A percentile compares a stretch with the other conserved stretches of the same genome.
These are phyloP conservation scores for Ogataea pignaliae DNA, from an alignment of 805 yeast species.

Conservation along the genomic window DNA sequence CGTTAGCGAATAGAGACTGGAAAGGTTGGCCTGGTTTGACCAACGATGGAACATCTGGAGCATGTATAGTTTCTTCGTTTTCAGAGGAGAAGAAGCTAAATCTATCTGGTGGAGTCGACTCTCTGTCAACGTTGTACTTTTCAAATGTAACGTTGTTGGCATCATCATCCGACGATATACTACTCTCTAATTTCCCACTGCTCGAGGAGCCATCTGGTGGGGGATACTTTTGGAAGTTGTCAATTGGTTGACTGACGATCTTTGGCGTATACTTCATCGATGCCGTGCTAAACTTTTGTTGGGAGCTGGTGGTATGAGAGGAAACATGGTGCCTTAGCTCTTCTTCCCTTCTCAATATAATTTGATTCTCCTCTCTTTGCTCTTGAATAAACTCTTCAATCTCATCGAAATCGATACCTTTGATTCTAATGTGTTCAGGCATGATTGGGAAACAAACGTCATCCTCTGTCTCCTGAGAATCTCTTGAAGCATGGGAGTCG, in stretches of 20 bases:
- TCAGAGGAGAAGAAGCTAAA: slow-evolving; percentile 81
- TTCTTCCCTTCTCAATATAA: slow-evolving; percentile 31
- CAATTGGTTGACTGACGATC: slow-evolving; percentile 1
- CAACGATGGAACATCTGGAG: slow-evolving; percentile 79
- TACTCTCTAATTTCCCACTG: slow-evolving; percentile 7
- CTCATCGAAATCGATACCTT: slow-evolving; percentile 89
- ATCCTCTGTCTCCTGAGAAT: slow-evolving; percentile 89
- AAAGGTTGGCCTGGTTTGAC: slow-evolving; percentile 62
- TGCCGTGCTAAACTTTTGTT: slow-evolving; percentile 40
- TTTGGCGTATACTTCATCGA: slow-evolving; percentile 62
- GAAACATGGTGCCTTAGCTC: slow-evolving; percentile 20
- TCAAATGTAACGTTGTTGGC: slow-evolving; percentile 18
- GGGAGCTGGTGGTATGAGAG: slow-evolving; percentile 31
- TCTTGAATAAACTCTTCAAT: slow-evolving; percentile 75
- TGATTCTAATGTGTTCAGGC: slow-evolving; percentile 52
- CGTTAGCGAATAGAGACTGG: slow-evolving; percentile 63
- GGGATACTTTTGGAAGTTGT: background rate
- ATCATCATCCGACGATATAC: slow-evolving; percentile 11
- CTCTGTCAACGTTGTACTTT: slow-evolving; percentile 10
- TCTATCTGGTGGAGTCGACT: slow-evolving; percentile 56
- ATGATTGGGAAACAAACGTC: slow-evolving; percentile 97
- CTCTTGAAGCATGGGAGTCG: slow-evolving; percentile 69
- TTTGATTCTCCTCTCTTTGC: slow-evolving; percentile 46
- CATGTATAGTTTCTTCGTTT: slow-evolving; percentile 82
- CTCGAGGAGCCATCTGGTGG: slow-evolving; percentile 8